Evolutionary conservation across 768 basidiomycete genomes (phyloP).

Genomic region (Arthromyces matolae): DNA sequence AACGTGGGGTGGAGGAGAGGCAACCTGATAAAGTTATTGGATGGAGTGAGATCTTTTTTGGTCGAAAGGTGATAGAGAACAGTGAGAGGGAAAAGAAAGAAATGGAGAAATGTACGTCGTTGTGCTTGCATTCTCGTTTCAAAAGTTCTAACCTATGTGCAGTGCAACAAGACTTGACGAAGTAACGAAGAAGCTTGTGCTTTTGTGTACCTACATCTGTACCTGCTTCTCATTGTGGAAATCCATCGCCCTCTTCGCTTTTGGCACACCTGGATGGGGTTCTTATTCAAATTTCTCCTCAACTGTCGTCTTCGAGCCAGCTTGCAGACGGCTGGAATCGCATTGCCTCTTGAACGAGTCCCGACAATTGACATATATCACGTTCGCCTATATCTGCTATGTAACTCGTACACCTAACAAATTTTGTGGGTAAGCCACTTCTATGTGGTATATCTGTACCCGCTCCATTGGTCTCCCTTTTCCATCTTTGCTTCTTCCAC

Average conservation of each 20-base stretch:
- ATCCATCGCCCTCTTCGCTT: no score
- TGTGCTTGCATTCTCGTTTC: not conserved
- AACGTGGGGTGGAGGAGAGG: constrained; percentile 1
- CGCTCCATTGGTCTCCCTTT: constrained; percentile 75
- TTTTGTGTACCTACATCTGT: no score
- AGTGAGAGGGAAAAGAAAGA: constrained; percentile 34
- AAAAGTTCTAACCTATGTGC: not conserved
- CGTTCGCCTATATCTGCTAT: no score
- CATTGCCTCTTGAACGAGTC: no score
- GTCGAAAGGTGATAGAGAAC: constrained; percentile 30
- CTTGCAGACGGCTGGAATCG: no score
- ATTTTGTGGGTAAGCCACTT: no score
- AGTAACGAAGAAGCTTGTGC: no score
- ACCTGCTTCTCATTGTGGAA: no score
- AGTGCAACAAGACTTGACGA: constrained; percentile 8
- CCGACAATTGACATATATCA: no score
- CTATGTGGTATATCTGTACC: constrained; percentile 56
- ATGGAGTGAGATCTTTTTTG: constrained; percentile 53
- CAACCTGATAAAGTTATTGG: constrained; percentile 25
- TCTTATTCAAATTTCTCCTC: no score
- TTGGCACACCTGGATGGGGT: no score
- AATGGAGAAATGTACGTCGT: constrained; percentile 34
- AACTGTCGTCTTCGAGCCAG: no score
- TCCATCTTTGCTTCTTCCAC: constrained; percentile 63
- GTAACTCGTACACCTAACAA: not conserved